Base-by-base conservation (phyloP, 805 yeast genomes). In the Debaryomyces prosopidis region DNA sequence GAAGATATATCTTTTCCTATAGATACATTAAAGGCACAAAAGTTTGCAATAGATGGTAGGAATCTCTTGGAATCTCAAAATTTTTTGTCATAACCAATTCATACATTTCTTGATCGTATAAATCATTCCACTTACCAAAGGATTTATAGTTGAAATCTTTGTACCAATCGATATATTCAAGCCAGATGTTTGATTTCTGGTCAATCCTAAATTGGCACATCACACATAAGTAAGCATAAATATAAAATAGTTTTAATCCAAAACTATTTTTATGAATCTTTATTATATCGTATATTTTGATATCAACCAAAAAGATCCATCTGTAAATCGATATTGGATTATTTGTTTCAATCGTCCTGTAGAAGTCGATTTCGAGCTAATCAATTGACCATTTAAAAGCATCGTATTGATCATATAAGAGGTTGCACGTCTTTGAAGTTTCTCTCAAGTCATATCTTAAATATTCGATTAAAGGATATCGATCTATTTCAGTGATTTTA, bases 311-410 rank as follows among this genome's bases (percentile, higher is more conserved):
- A 12, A 62, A 53, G 10, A 65, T 40, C 59, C 66, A 62, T 40
- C 59, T 46, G 49, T 54, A 64, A 11, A 66, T 35, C 1, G 65
- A 61, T 11, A 59, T 40, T 4, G 66, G 62, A 43, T 53, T 55
- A 33, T 58, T 51, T 5, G n/a, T 35, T 14, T 35, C 35, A 2
- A 55, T 49, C 15, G 58, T 46, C 14, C 45, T 31, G 31, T 41
- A 20, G 36, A 58, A 44, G 20, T 54, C 41, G 14, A 35, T 40
- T 18, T 56, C 57, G n/a, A 59, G 47, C 11, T 46, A n/a, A 12
- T 36, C 36, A 14, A 62, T 39, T 33, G 50, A 30, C n/a, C 33
- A 42, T 2, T n/a, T 36, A 36, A 42, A 45, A 20, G 15, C 34
- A 11, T 40, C 36, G 11, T 38, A 16, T 12, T 36, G 39, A 10